Conservation (phyloP, 306 rosid genomes). For the Potentilla sterilis region DNA sequence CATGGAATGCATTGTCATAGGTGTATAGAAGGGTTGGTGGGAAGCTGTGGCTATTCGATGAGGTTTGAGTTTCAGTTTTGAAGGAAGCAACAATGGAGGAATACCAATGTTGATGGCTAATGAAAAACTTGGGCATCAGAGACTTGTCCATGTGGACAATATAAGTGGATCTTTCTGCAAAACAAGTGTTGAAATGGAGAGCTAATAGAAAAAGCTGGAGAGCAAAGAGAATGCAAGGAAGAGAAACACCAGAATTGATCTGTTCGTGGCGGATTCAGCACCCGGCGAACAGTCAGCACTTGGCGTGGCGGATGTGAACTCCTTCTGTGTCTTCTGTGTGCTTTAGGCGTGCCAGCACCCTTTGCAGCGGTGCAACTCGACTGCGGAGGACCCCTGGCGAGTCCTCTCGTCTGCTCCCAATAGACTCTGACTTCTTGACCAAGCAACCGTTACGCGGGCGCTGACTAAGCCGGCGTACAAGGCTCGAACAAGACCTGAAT, state of each 20-base stretch:
- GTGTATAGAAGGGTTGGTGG: conserved; percentile 18
- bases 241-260: neutral
- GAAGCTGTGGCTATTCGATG: neutral
- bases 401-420: no score
- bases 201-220: neutral
- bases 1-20: conserved; percentile 30
- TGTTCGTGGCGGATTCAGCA: no score
- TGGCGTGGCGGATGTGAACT: no score
- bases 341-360: no score
- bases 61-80: neutral
- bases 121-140: conserved; percentile 20
- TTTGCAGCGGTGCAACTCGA: no score
- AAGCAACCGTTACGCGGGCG: no score
- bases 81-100: conserved; percentile 28
- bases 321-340: no score
- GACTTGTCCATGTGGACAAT: conserved; percentile 32
- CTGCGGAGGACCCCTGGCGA: no score
- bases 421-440: no score
- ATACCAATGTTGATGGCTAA: conserved; percentile 31
- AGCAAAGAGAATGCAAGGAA: conserved; percentile 5
- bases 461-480: no score
- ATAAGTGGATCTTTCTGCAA: conserved; percentile 15
- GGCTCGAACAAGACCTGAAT: no score
- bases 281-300: no score
- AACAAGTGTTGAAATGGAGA: neutral